phyloP scores from a whole-genome alignment of 768 basidiomycete genomes.

The Termitomyces sp. region DNA sequence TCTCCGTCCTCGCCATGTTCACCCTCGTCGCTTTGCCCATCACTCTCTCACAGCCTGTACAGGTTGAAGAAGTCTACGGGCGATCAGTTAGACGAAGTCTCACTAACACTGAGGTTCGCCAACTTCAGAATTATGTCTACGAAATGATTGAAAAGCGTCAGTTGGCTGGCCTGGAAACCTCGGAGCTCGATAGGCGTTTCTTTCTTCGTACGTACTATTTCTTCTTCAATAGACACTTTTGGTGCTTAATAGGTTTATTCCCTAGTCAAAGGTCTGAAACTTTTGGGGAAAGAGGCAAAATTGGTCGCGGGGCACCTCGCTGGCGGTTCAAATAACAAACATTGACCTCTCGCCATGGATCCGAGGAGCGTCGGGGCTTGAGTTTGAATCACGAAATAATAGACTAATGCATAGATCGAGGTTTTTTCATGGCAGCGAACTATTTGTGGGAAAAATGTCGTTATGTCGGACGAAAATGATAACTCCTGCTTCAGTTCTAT shows the following conservation, averaged over 20 bases:
- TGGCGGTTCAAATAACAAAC: background rate
- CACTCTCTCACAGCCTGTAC: background rate
- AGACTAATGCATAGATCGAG: too few species aligned
- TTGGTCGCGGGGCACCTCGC: background rate
- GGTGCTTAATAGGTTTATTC: background rate
- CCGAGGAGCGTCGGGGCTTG: background rate
- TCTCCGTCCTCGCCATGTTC: background rate
- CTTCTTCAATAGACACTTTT: background rate
- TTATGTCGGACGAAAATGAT: constrained; percentile 23
- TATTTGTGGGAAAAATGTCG: too few species aligned
- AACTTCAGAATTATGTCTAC: background rate
- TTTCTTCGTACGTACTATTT: background rate
- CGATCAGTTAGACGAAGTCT: background rate
- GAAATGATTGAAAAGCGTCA: background rate
- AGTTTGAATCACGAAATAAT: background rate
- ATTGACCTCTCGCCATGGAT: too few species aligned
- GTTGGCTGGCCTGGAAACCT: background rate
- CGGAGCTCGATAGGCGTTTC: background rate
- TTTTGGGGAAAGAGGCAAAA: background rate
- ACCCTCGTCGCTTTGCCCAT: background rate
- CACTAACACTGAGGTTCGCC: background rate
- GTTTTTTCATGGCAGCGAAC: too few species aligned
- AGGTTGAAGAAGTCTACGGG: background rate
- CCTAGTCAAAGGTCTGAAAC: background rate
- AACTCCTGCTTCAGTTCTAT: constrained; percentile 20